Base-by-base conservation (phyloP, 495 filamentous ascomycete species). In the Pyrenopolyporus hunteri region DNA sequence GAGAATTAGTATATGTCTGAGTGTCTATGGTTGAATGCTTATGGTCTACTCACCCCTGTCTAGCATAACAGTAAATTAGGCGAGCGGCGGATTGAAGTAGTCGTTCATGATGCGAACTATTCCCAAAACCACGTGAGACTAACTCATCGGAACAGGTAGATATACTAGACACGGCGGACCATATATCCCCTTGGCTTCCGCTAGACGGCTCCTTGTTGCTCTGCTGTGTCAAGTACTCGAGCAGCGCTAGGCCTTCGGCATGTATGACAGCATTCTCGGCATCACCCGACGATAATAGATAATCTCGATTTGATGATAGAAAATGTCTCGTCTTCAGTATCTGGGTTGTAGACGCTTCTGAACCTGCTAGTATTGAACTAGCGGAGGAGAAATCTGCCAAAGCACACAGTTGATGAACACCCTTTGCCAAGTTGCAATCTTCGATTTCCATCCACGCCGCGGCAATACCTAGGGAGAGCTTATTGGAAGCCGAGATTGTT, bases 31-130 rank as follows among this genome's bases (percentile, higher is more conserved):
- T 42, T 23, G 13, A 20, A 13, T 29, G 42, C 26, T 29, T 29
- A 9, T 17, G 42, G n/a, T 45, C 3, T 8, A 58, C 74, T 59
- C 59, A 77, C 77, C 80, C 79, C 44, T 80, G 80, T 1, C 70
- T 78, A 19, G 86, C 75, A 68, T 94, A 86, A 66, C 87, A 78
- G 66, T 85, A 82, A 22, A 96, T 71, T 2, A 98, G 75, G n/a
- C 77, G 79, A 17, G 87, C 81, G 36, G 84, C 82, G 37, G 79
- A 77, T 73, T 93, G 90, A 57, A 90, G 82, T 3, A 89, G 74
- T 10, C 81, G 72, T 70, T 92, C 86, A 31, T 82, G 77, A 9
- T 64, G 51, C 26, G 35, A 47, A 17, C 49, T 60, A 17, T 73
- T 28, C 6, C 61, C 71, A 28, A 73, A 74, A 48, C 73, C 70